Base-by-base conservation (phyloP, 257 asterid species). In the Phtheirospermum japonicum region DNA sequence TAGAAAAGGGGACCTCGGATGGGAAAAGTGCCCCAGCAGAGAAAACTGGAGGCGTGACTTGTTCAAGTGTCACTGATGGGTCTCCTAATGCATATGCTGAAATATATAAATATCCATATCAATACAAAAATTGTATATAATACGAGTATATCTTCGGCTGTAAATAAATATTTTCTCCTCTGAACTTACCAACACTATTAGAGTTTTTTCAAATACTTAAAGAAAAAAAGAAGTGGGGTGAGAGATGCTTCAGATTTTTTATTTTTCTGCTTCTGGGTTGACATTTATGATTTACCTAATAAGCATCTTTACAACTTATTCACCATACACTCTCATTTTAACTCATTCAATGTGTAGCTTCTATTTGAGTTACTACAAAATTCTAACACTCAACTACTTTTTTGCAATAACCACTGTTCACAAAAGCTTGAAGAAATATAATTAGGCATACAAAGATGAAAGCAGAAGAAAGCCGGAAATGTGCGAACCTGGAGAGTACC, bases 81-180 rank as follows among this genome's bases (percentile, higher is more conserved):
- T 89, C 96, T 54, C 96, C 97, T 76, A 92, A 75, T 57, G 95
- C 97, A 71, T 76, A 79, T 32, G 99, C 99, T 92, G 94, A 48
- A 48, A 48, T 48, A 42, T 17, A 48, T 19, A 23, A 23, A 48
- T 16, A 48, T 2, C 18, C 26, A 48, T 16, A 16, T 48, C 4
- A 48, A 14, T 5, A 16, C 23, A 9, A 16, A 7, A 16, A 46
- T 42, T 43, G 51, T n/a, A 43, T 0, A 12, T 43, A 43, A 43
- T 12, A 11, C 12, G 51, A 12, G 51, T 2, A 14, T 5, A 45
- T 16, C 26, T 48, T 2, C 9, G 3, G 9, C 26, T 48, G 26
- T 45, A 8, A 5, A 45, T 45, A 45, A 45, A 14, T n/a, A 0
- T 4, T 48, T 4, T 17, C 26, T 48, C 54, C 12, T 36, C 7